A percentile compares a stretch with the other conserved stretches of the same genome.
These are phyloP conservation scores for Mrakia gelida DNA, from an alignment of 768 basidiomycete genomes.

Conservation along the genomic window DNA sequence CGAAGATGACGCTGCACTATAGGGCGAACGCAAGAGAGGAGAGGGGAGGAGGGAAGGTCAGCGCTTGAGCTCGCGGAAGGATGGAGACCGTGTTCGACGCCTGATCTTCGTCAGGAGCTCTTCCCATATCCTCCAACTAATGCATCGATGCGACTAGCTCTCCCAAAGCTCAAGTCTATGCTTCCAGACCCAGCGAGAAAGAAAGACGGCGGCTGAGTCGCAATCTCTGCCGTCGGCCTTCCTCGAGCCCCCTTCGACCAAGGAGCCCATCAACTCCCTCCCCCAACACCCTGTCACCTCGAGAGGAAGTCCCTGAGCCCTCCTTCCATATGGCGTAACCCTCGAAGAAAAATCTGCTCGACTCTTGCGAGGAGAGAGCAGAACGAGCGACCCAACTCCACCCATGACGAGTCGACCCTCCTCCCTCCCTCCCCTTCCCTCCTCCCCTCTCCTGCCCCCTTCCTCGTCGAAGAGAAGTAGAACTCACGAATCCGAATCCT, in stretches of 20 bases:
- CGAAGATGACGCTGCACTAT: conserved; percentile 41
- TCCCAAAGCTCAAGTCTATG: too few relatives aligned
- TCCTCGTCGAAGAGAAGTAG: conserved; percentile 35
- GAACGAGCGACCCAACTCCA: background rate
- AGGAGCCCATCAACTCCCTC: background rate
- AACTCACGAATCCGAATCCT: conserved; percentile 86
- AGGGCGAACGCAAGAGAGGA: background rate
- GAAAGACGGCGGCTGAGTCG: too few relatives aligned
- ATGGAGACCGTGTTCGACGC: background rate
- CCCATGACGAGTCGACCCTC: background rate
- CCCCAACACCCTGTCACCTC: background rate
- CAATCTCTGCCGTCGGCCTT: background rate
- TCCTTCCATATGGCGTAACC: background rate
- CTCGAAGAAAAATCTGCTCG: too few relatives aligned
- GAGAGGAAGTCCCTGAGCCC: too few relatives aligned
- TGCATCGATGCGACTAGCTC: too few relatives aligned
- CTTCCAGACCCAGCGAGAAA: too few relatives aligned
- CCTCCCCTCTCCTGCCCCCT: background rate
- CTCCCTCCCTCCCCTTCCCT: background rate
- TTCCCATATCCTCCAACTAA: too few relatives aligned
- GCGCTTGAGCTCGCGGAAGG: background rate
- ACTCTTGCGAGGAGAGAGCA: background rate
- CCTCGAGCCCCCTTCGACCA: background rate
- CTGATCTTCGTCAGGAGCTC: background rate
- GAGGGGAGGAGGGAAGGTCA: background rate